These are phyloP conservation scores for Calonectria pteridis DNA, from an alignment of 2,329 filamentous ascomycete genomes.

Conservation along the genomic window DNA sequence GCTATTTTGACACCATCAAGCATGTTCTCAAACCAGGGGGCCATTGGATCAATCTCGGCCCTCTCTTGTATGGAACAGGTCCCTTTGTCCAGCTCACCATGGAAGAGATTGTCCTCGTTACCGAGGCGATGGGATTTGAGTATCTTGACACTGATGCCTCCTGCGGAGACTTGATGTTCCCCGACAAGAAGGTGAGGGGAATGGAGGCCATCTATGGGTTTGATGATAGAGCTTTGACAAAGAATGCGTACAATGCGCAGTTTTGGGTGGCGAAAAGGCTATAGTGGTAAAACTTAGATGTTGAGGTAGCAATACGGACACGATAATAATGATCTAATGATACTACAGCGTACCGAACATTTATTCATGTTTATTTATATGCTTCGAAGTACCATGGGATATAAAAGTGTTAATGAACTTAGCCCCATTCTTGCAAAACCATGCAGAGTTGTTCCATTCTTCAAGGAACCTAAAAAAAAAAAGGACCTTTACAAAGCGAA, in stretches of 20 bases:
- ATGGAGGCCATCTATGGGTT: constrained; percentile 66
- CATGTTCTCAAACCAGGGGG: constrained; percentile 60
- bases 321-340: background rate
- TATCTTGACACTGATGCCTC: constrained; percentile 57
- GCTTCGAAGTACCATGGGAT: too few species aligned
- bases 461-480: too few species aligned
- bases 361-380: too few species aligned
- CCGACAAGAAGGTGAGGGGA: constrained; percentile 55
- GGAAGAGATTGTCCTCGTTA: constrained; percentile 63
- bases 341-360: too few species aligned
- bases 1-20: constrained; percentile 67
- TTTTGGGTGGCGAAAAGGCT: constrained; percentile 61
- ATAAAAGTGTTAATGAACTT: too few species aligned
- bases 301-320: background rate
- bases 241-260: constrained; percentile 67
- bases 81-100: constrained; percentile 68
- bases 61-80: constrained; percentile 65
- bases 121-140: constrained; percentile 64
- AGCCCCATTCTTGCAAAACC: too few species aligned
- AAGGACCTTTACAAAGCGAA: too few species aligned
- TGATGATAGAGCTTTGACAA: constrained; percentile 62
- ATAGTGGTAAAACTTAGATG: background rate
- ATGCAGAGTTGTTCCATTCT: too few species aligned
- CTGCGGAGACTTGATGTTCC: constrained; percentile 59
- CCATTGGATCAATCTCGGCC: constrained; percentile 68